These are phyloP conservation scores for Rhizomucor pusillus DNA, from an alignment of 371 early-diverging fungal species.

Conservation along the genomic window DNA sequence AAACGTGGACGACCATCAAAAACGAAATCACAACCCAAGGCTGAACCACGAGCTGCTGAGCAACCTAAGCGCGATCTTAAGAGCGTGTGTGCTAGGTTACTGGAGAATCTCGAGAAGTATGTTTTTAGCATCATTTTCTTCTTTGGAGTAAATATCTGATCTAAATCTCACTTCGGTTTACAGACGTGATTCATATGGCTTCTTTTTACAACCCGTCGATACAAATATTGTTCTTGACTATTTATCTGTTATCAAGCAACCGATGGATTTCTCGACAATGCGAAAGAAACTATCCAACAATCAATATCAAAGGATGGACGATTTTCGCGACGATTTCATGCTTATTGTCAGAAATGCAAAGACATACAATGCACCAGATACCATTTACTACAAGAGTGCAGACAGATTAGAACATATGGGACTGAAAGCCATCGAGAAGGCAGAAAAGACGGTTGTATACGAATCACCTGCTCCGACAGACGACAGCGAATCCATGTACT, in stretches of 20 bases:
- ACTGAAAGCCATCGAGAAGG: slow-evolving; percentile 56
- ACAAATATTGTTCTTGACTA: slow-evolving; percentile 74
- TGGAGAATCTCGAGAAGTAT: slow-evolving; percentile 58
- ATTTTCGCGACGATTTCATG: slow-evolving; percentile 62
- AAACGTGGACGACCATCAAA: slow-evolving; percentile 41
- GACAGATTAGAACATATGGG: slow-evolving; percentile 64
- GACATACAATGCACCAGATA: slow-evolving; percentile 71
- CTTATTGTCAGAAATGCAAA: slow-evolving; percentile 69
- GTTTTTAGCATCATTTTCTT: not conserved
- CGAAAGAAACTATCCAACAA: slow-evolving; percentile 51
- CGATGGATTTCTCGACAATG: slow-evolving; percentile 76
- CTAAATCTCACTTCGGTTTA: not conserved
- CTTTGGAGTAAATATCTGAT: too few species aligned
- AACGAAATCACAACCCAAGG: slow-evolving; percentile 24
- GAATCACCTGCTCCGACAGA: slow-evolving; percentile 19
- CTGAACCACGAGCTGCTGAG: slow-evolving; percentile 25
- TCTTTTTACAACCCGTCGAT: slow-evolving; percentile 86
- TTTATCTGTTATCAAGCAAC: slow-evolving; percentile 63
- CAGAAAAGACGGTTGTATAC: slow-evolving; percentile 48
- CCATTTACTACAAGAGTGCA: slow-evolving; percentile 70
- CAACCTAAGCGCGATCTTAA: slow-evolving; percentile 41
- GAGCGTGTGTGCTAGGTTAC: slow-evolving; percentile 39
- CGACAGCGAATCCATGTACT: slow-evolving; percentile 3
- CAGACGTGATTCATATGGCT: slow-evolving; percentile 64
- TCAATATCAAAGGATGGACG: slow-evolving; percentile 49